A percentile compares a stretch with the other conserved stretches of the same genome.
phyloP scores from a whole-genome alignment of 78 protist species.

The Creolimax fragrantissima region DNA sequence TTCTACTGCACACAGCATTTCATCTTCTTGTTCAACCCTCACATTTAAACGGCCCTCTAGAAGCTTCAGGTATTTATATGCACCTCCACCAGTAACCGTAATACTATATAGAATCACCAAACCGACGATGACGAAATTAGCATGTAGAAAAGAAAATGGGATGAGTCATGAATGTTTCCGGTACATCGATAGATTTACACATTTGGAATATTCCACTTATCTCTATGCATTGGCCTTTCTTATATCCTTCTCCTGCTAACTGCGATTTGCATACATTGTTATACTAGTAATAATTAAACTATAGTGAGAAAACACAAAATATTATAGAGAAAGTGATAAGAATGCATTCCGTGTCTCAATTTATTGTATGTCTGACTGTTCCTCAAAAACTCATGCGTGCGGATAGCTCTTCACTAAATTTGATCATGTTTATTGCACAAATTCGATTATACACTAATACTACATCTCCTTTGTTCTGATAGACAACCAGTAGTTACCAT shows the following conservation, averaged over 20 bases:
- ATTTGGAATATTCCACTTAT: background rate
- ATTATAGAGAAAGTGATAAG: background rate
- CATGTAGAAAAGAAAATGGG: background rate
- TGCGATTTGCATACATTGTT: background rate
- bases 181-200: background rate
- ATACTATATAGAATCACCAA: background rate
- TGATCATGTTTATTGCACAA: too few species aligned
- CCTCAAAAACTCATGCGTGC: too few species aligned
- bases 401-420: too few species aligned
- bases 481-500: too few species aligned
- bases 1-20: conserved; percentile 61
- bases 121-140: background rate
- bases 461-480: too few species aligned
- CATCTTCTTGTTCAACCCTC: conserved; percentile 45
- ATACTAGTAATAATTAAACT: too few species aligned
- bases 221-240: background rate
- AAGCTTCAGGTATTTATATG: conserved; percentile 60
- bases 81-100: conserved; percentile 64
- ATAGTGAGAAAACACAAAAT: too few species aligned
- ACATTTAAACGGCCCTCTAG: conserved; percentile 35
- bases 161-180: background rate
- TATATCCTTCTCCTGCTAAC: background rate
- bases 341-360: too few species aligned
- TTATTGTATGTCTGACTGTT: too few species aligned
- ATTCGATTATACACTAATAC: too few species aligned